These are phyloP conservation scores for Ophiostoma sp. DNA, from an alignment of 2,329 filamentous ascomycete genomes.

Conservation along the genomic window DNA sequence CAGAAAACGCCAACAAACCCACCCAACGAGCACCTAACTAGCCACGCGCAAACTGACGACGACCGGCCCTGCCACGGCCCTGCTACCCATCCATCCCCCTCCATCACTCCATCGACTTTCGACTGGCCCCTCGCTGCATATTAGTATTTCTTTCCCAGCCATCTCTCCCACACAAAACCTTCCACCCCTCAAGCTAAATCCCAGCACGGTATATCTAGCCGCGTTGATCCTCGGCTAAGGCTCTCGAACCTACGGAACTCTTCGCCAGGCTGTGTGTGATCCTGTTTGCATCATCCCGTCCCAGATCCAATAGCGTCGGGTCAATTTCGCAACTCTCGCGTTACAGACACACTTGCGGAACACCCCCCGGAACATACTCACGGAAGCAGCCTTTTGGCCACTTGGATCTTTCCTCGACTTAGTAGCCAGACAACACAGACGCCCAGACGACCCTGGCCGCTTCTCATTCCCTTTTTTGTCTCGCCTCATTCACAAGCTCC, in stretches of 20 bases:
- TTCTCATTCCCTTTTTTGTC: constrained; percentile 1
- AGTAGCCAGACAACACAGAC: background rate
- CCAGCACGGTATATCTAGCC: constrained; percentile 24
- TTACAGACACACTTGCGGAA: background rate
- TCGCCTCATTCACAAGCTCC: constrained; percentile 11
- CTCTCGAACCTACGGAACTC: background rate
- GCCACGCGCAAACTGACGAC: too few species aligned
- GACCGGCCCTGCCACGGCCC: background rate
- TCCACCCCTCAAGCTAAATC: constrained; percentile 1
- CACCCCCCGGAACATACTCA: constrained; percentile 17
- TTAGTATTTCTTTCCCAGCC: constrained; percentile 18
- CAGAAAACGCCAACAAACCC: background rate
- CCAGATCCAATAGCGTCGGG: constrained; percentile 27
- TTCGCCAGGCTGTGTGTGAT: constrained; percentile 9
- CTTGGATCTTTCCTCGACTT: background rate
- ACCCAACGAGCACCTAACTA: background rate
- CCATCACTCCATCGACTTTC: background rate
- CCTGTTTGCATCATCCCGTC: constrained; percentile 11
- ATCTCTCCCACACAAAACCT: constrained; percentile 1
- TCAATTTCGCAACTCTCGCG: constrained; percentile 15
- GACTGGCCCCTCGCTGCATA: constrained; percentile 1
- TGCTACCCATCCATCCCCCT: background rate
- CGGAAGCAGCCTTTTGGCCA: constrained; percentile 14
- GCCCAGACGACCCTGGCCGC: constrained; percentile 16
- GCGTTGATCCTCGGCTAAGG: constrained; percentile 30